These are phyloP conservation scores for Erythrophleum fordii DNA, from an alignment of 306 rosid genomes.

Conservation along the genomic window DNA sequence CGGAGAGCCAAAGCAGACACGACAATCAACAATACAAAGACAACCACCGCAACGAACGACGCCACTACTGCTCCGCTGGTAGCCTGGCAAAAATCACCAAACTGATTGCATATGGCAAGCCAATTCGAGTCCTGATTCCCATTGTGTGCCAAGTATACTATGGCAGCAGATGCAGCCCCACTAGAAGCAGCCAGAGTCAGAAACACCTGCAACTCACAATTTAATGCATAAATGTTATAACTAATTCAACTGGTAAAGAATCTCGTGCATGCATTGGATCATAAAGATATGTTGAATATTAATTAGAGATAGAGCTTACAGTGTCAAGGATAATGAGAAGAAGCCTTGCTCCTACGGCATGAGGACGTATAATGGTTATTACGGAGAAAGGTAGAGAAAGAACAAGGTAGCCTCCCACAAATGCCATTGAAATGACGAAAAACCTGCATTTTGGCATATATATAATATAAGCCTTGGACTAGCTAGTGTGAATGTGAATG, in stretches of 20 bases:
- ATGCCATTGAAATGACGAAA: conserved; percentile 76
- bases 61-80: conserved; percentile 66
- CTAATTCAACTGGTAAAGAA: too few relatives aligned
- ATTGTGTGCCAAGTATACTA: conserved; percentile 70
- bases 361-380: conserved; percentile 72
- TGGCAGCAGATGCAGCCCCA: conserved; percentile 62
- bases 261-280: too few relatives aligned
- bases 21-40: conserved; percentile 48
- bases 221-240: too few relatives aligned
- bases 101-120: conserved; percentile 72
- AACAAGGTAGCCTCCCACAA: conserved; percentile 77
- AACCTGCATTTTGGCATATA: conserved; percentile 61
- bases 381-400: conserved; percentile 86
- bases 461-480: neutral
- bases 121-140: conserved; percentile 64
- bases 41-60: conserved; percentile 48
- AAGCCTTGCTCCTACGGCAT: conserved; percentile 66
- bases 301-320: conserved; percentile 42
- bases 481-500: neutral
- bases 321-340: conserved; percentile 76
- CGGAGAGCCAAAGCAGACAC: conserved; percentile 59
- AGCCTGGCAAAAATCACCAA: conserved; percentile 58
- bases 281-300: neutral
- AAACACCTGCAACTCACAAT: conserved; percentile 50
- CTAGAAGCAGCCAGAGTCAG: conserved; percentile 59